Evolutionary conservation across 176 grass and related monocot genomes (phyloP).

Genomic region (Chrysopogon serrulatus): DNA sequence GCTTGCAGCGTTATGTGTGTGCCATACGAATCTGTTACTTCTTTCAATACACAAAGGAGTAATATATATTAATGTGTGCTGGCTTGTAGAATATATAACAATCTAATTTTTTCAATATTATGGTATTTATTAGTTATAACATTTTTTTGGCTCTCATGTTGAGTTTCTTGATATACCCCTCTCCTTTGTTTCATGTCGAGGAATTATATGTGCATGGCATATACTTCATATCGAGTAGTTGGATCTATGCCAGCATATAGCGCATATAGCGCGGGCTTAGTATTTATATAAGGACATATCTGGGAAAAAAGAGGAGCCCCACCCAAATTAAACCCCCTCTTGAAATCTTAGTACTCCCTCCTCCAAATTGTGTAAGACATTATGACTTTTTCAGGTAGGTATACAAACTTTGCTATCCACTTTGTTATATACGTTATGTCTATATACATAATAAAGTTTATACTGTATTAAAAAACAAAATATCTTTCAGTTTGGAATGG

Average conservation of each 20-base stretch:
- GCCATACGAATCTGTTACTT: constrained; percentile 28
- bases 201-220: background rate
- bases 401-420: too few species aligned
- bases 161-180: background rate
- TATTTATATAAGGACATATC: too few species aligned
- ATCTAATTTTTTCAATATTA: background rate
- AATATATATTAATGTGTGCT: constrained; percentile 15
- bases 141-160: background rate
- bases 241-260: too few species aligned
- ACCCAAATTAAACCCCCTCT: background rate
- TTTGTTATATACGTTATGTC: too few species aligned
- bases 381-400: too few species aligned
- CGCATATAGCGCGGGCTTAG: too few species aligned
- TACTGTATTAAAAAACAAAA: too few species aligned
- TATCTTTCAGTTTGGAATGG: too few species aligned
- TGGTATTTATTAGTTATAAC: background rate
- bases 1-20: constrained; percentile 10
- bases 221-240: background rate
- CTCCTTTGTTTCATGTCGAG: background rate
- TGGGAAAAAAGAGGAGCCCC: background rate
- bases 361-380: background rate
- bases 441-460: too few species aligned
- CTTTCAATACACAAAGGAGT: constrained; percentile 33
- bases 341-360: background rate
- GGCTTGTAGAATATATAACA: constrained; percentile 48